These are phyloP conservation scores for Scleroderma citrinum DNA, from an alignment of 768 basidiomycete species.

Conservation along the genomic window DNA sequence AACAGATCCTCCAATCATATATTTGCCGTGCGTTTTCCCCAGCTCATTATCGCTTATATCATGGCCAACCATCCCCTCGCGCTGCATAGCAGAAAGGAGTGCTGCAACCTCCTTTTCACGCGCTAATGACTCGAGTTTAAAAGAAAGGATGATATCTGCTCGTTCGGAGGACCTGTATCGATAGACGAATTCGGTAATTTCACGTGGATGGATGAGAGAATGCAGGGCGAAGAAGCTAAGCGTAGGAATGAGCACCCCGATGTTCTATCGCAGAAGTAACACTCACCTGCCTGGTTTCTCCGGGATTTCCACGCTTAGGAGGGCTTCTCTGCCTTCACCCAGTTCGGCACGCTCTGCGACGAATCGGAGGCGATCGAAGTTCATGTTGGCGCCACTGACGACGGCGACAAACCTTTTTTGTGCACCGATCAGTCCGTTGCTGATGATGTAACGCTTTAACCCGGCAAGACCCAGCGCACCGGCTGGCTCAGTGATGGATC, in stretches of 20 bases:
- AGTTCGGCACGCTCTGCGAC: constrained; percentile 98
- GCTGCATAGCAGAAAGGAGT: constrained; percentile 58
- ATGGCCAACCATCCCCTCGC: constrained; percentile 69
- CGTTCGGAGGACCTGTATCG: constrained; percentile 69
- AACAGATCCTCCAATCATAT: constrained; percentile 87
- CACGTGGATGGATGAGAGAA: constrained; percentile 81
- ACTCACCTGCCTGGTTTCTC: constrained; percentile 84
- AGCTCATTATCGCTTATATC: constrained; percentile 96
- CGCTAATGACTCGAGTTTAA: constrained; percentile 58
- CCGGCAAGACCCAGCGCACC: constrained; percentile 92
- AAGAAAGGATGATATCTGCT: constrained; percentile 89
- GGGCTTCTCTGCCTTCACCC: constrained; percentile 90
- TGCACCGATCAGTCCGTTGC: constrained; percentile 76
- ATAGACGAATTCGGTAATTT: constrained; percentile 94
- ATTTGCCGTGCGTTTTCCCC: constrained; percentile 90
- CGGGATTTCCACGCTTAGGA: constrained; percentile 91
- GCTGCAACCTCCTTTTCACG: constrained; percentile 57
- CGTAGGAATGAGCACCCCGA: no score
- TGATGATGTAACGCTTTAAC: constrained; percentile 78
- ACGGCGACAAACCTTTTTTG: constrained; percentile 88
- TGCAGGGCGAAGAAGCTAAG: constrained; percentile 83
- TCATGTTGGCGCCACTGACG: constrained; percentile 97
- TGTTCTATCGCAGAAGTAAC: no score
- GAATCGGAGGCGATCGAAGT: constrained; percentile 93
- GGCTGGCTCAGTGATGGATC: constrained; percentile 94